Evolutionary conservation across 371 early-diverging fungal genomes (phyloP), one percentile per base, ranked within the genome.

Genomic region (Actinomortierella wolfii): DNA sequence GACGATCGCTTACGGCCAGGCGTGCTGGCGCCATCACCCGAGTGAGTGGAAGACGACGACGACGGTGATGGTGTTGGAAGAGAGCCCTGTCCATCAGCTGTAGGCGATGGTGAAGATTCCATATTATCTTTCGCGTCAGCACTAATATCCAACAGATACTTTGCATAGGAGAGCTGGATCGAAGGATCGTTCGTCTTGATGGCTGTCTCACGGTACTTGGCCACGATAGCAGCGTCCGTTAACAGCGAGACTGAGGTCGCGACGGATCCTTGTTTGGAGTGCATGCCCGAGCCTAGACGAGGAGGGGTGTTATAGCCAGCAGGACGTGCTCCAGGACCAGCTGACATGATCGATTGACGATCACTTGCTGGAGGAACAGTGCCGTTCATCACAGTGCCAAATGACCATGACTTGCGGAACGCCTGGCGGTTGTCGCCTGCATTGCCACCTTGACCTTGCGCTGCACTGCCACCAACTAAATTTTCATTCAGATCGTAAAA

Each of bases 151-250:
- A 91, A 59, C 54, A 91, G 71, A 61, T 88, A 91, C 76, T 88
- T 87, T 9, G 90, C 89, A 67, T 86, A 91, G 28, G 89, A 85
- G 52, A 89, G 51, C 71, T 91, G 92, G 34, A 83, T 84, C 13
- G 83, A 69, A 24, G 77, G 70, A 57, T 89, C 86, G 54, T 84
- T 80, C n/a, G 89, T 89, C 68, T 90, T 89, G 68, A 77, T 81
- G 17, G 92, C 92, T 57, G 89, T 86, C 23, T 83, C 83, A n/a
- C 91, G 81, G 57, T 91, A 91, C 47, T 71, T 71, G 15, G 71
- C 65, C 39, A 71, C 24, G 34, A 71, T 49, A 6, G 66, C 62
- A 1, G 66, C 61, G 51, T 71, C 71, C 2, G 71, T 61, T 29
- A 71, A 44, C 9, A 71, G 52, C 8, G 71, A 71, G 47, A 71